Percentiles rank a stretch among this genome's conserved stretches.
Evolutionary conservation across 352 stramenopile species (phyloP).

Genomic region (Pythium phragmitis): DNA sequence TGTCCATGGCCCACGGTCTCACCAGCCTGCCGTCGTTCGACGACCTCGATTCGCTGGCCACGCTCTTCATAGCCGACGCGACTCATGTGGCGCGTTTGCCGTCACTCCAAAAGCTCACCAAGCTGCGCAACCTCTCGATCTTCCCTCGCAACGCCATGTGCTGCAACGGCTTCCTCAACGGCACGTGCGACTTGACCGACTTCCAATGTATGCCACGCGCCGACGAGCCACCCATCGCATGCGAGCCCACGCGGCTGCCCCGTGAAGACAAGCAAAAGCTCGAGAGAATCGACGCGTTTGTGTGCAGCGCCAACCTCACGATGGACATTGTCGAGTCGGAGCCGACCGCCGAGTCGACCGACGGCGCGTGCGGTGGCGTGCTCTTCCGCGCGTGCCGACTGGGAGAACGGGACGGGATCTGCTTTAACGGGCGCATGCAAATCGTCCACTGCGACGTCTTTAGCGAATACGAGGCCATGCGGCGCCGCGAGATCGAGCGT

Average conservation of each 20-base stretch:
- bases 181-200: conserved; percentile 18
- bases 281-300: not conserved
- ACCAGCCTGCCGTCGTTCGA: conserved; percentile 13
- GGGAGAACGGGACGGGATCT: conserved; percentile 15
- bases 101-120: conserved; percentile 5
- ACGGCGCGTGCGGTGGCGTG: conserved; percentile 19
- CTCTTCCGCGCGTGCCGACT: conserved; percentile 20
- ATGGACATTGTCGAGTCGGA: conserved; percentile 14
- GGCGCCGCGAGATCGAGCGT: conserved; percentile 17
- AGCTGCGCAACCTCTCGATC: conserved; percentile 15
- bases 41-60: conserved; percentile 9
- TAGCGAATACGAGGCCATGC: conserved; percentile 18
- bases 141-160: conserved; percentile 20
- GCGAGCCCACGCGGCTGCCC: conserved; percentile 4
- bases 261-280: not conserved
- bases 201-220: conserved; percentile 12
- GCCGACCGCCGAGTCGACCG: conserved; percentile 9
- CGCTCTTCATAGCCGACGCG: conserved; percentile 13
- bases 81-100: conserved; percentile 9
- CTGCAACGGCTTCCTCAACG: conserved; percentile 29
- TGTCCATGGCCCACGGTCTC: conserved; percentile 15
- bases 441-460: conserved; percentile 16
- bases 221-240: conserved; percentile 7
- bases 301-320: conserved; percentile 13
- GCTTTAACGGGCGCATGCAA: conserved; percentile 26